Base-by-base conservation (phyloP, 2,329 filamentous ascomycete genomes). In the Alternaria brassicae region DNA sequence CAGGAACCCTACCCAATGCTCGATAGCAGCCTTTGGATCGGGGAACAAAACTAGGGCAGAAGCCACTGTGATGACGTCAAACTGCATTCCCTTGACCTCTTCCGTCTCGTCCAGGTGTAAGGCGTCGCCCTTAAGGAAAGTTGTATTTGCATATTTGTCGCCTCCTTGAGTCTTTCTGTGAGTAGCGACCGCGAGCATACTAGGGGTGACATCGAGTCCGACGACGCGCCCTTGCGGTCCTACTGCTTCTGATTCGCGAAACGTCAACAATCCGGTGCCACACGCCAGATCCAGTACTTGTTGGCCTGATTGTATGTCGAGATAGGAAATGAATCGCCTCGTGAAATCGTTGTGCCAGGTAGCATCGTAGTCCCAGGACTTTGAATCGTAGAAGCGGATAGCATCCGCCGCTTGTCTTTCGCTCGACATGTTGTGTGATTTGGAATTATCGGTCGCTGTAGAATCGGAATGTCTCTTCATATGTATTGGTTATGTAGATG, bases 211-310 rank as follows among this genome's bases (percentile, higher is more conserved):
- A 56, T 83, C 81, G 32, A 82, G 64, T 15, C 79, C 81, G 9
- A 78, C 53, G 1, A 82, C 78, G 7, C 61, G 52, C 9, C 80
- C 80, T 7, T 63, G 56, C 10, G 73, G 58, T 0, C 79, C 80
- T 5, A 81, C 78, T 5, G 64, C 71, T n/a, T 78, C 68, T 9
- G 77, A 72, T 32, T 76, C 77, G 7, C 75, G 71, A 60, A 81
- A 76, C 1, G 75, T 77, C 15, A 82, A 69, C 0, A 82, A 74
- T 5, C 81, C 81, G 6, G 81, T 82, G 4, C 81, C 80, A 59
- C 80, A 82, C 6, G 80, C 81, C 15, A 83, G 70, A 53, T 83
- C 81, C 12, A 82, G 74, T n/a, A 82, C 66, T 21, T 74, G 57
- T 50, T 81, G 74, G 25, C 79, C 80, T 12, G 74, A 68, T n/a